Evolutionary conservation across 106 monocot genomes (phyloP), one percentile per base, ranked within the genome.

Genomic region (Dioscorea alata): DNA sequence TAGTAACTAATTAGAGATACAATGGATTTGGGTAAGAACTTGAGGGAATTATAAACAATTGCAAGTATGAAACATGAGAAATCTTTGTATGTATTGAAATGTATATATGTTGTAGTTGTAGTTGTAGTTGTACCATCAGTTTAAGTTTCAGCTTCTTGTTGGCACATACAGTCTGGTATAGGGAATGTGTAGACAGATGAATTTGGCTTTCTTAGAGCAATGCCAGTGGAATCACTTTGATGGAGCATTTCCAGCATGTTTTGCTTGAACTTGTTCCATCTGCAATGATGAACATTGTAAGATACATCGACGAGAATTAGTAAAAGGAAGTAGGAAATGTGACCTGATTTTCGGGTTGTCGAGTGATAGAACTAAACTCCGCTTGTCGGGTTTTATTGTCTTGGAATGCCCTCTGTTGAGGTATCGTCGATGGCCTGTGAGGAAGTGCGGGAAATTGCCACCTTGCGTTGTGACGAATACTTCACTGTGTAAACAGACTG

Each of bases 111-210:
- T 28, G 28, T 28, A 28, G 28, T 54, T 18, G 20, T 31, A 54
- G 28, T 28, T 28, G 28, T 28, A 28, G 28, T 54, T 18, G 20
- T 31, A 54, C 23, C 33, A 28, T 28, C 28, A 1, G 28, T 28
- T 50, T 60, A 67, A 5, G 66, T 13, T 63, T 83, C 71, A 51
- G 74, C 57, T 68, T 71, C 71, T 57, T 67, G 42, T 42, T 0
- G 73, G 61, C 92, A 97, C 96, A 97, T 97, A 83, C 96, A 97
- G 71, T 97, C 92, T n/a, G 96, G 92, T 86, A 85, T 86, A 12
- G 96, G 96, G 24, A 87, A 89, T 15, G 78, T 92, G 59, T 92
- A 97, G 25, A 89, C 52, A 8, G 89, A 83, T 24, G 83, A 77
- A 52, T 92, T 66, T 4, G 84, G 65, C 60, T 89, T 89, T 69